Conservation (phyloP, 345 rosid genomes). For the Pistacia integerrima region DNA sequence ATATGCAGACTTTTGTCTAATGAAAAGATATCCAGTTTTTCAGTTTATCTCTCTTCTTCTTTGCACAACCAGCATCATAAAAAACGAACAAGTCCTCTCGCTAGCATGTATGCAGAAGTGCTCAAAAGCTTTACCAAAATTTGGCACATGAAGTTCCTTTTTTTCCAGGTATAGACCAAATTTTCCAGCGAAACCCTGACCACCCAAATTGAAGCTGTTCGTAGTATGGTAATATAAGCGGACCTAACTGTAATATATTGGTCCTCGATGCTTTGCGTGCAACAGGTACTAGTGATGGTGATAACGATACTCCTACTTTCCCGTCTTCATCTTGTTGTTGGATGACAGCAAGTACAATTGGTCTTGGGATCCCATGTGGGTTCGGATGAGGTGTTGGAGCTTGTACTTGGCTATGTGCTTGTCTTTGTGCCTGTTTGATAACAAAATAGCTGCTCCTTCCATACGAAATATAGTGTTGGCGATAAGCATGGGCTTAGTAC, state of each 20-base stretch:
- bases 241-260: slow-evolving; percentile 53
- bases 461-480: slow-evolving; percentile 57
- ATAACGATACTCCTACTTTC: slow-evolving; percentile 47
- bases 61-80: too few relatives aligned
- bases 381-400: slow-evolving; percentile 59
- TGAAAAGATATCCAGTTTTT: too few relatives aligned
- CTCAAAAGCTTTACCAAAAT: slow-evolving; percentile 59
- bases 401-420: slow-evolving; percentile 44
- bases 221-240: slow-evolving; percentile 47
- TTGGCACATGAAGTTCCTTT: slow-evolving; percentile 38
- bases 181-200: slow-evolving; percentile 32
- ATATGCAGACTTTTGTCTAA: too few relatives aligned
- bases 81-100: slow-evolving; percentile 33
- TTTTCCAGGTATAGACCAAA: slow-evolving; percentile 15
- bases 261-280: slow-evolving; percentile 54
- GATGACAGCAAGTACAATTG: slow-evolving; percentile 44
- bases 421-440: slow-evolving; percentile 56
- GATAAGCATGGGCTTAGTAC: slow-evolving; percentile 53
- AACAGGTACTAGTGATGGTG: slow-evolving; percentile 44
- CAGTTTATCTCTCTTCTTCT: too few relatives aligned
- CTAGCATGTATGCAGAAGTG: slow-evolving; percentile 74
- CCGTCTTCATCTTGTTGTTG: slow-evolving; percentile 55
- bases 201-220: slow-evolving; percentile 51
- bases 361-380: slow-evolving; percentile 54
- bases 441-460: slow-evolving; percentile 62